Evolutionary conservation across 2,329 filamentous ascomycete genomes (phyloP).

Genomic region (Aspergillus spinulosporus): DNA sequence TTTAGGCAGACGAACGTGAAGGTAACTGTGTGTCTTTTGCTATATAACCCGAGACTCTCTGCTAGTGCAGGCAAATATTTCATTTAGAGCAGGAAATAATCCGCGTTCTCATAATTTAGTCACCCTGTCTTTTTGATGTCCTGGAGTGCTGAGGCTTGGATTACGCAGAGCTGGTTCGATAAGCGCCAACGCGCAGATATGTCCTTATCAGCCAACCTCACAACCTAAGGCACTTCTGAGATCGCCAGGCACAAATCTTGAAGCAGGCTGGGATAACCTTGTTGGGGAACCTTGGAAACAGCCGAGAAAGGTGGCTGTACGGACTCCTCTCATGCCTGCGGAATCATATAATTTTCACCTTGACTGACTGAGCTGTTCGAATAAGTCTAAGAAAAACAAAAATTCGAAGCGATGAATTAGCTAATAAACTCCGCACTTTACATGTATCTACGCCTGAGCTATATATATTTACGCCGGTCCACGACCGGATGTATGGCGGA

Average conservation of each 20-base stretch:
- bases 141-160: neutral
- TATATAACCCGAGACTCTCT: neutral
- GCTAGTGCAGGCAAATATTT: neutral
- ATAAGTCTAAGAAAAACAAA: no score
- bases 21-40: neutral
- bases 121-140: no score
- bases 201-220: neutral
- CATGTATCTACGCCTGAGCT: no score
- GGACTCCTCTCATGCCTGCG: neutral
- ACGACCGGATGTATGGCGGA: no score
- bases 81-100: neutral
- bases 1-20: neutral
- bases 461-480: no score
- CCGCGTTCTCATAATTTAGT: neutral
- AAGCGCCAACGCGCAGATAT: neutral
- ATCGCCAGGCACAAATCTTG: neutral
- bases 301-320: neutral
- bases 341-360: no score
- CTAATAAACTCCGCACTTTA: no score
- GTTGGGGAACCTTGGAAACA: neutral
- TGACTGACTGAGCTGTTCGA: no score
- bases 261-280: neutral
- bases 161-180: conserved; percentile 10
- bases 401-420: no score
- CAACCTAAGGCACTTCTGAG: neutral